Percentiles rank a stretch among this genome's conserved stretches.
Evolutionary conservation across 2,329 filamentous ascomycete species (phyloP).

Genomic region (Ophiostoma populinum): DNA sequence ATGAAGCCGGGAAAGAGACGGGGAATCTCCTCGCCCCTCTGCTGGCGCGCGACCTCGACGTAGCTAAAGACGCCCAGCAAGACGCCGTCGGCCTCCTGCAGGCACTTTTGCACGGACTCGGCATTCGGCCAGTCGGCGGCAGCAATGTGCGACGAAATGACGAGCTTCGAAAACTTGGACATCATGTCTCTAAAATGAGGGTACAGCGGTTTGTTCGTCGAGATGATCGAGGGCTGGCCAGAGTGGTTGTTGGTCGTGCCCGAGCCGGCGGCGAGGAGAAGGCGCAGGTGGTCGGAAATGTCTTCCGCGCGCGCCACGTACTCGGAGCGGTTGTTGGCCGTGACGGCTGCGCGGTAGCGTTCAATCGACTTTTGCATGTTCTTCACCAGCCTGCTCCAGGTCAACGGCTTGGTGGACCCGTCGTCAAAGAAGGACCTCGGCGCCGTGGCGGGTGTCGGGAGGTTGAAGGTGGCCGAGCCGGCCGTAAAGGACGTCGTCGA

Average conservation of each 20-base stretch:
- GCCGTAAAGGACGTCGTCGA: constrained; percentile 47
- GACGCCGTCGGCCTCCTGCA: constrained; percentile 95
- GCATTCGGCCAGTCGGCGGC: constrained; percentile 89
- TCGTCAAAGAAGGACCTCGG: constrained; percentile 85
- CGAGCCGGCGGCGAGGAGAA: constrained; percentile 87
- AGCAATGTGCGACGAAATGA: constrained; percentile 93
- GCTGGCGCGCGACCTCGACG: constrained; percentile 85
- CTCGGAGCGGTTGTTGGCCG: constrained; percentile 65
- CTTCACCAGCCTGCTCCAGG: constrained; percentile 76
- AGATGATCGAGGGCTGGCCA: constrained; percentile 97
- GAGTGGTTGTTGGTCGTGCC: constrained; percentile 98
- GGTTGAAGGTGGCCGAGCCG: constrained; percentile 29
- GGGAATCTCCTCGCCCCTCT: constrained; percentile 82
- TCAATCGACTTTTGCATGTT: constrained; percentile 90
- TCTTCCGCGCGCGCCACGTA: constrained; percentile 93
- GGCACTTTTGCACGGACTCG: constrained; percentile 85
- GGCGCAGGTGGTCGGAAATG: constrained; percentile 86
- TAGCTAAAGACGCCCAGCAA: constrained; percentile 89
- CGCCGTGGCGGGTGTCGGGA: constrained; percentile 41
- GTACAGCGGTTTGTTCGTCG: constrained; percentile 90
- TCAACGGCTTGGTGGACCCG: constrained; percentile 59
- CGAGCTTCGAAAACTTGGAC: constrained; percentile 98
- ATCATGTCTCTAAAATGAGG: constrained; percentile 98
- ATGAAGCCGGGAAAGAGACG: constrained; percentile 90
- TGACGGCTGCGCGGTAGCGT: constrained; percentile 77